These are phyloP conservation scores for Coniochaeta sp. DNA, from an alignment of 2,329 filamentous ascomycete species.

Conservation along the genomic window DNA sequence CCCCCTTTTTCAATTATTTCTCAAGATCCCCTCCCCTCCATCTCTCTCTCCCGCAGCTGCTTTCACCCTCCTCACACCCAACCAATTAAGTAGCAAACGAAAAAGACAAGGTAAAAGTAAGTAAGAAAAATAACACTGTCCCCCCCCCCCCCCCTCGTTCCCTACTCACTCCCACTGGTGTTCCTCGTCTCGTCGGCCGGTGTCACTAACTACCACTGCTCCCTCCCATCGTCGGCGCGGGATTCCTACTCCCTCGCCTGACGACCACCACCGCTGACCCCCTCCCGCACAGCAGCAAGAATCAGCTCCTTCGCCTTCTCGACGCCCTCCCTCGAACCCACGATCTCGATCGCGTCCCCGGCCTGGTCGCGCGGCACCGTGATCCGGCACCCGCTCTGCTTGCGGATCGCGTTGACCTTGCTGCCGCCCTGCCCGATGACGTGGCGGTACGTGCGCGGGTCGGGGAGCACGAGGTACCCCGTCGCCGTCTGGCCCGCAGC, in stretches of 20 bases:
- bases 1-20: too few species aligned
- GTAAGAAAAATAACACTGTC: not conserved
- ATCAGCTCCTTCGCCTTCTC: slow-evolving; percentile 87
- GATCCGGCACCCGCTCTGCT: slow-evolving; percentile 88
- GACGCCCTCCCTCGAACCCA: slow-evolving; percentile 70
- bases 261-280: slow-evolving; percentile 26
- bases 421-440: slow-evolving; percentile 84
- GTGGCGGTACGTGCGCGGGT: slow-evolving; percentile 81
- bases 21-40: too few species aligned
- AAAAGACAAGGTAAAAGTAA: not conserved
- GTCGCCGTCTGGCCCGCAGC: slow-evolving; percentile 63
- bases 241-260: slow-evolving; percentile 8
- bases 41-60: too few species aligned
- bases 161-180: not conserved
- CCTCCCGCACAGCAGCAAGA: slow-evolving; percentile 69
- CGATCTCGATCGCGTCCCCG: slow-evolving; percentile 83
- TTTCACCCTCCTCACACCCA: too few species aligned
- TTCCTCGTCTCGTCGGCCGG: slow-evolving; percentile 1
- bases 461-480: slow-evolving; percentile 83
- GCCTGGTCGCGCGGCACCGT: slow-evolving; percentile 80
- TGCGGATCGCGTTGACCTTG: slow-evolving; percentile 88
- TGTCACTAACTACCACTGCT: too few species aligned
- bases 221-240: not conserved
- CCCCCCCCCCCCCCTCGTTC: too few species aligned
- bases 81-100: too few species aligned